A percentile compares a stretch with the other conserved stretches of the same genome.
These are phyloP conservation scores for Auricularia sp. DNA, from an alignment of 768 basidiomycete species.

Conservation along the genomic window DNA sequence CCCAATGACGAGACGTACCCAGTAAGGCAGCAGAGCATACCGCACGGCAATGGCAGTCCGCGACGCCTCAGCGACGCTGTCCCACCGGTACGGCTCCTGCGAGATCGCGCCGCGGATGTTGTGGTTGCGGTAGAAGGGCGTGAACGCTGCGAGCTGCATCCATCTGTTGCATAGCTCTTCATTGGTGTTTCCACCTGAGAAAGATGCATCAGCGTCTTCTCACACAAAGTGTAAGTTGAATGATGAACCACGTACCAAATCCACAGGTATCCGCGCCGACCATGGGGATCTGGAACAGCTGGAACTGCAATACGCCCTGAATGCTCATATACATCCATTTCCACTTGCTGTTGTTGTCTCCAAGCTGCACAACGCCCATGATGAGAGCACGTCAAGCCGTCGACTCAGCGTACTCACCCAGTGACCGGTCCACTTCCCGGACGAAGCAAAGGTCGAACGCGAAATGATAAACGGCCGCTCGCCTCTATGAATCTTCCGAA, in stretches of 20 bases:
- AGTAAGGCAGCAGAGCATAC: constrained; percentile 68
- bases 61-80: constrained; percentile 64
- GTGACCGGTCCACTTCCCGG: constrained; percentile 63
- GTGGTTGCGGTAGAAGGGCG: constrained; percentile 77
- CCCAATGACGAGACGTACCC: constrained; percentile 35
- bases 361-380: constrained; percentile 34
- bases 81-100: constrained; percentile 80
- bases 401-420: constrained; percentile 36
- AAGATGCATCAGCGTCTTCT: constrained; percentile 2
- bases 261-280: constrained; percentile 75
- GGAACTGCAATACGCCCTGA: constrained; percentile 72
- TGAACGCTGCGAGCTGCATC: constrained; percentile 80
- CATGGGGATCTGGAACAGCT: constrained; percentile 74
- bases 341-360: constrained; percentile 73
- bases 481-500: constrained; percentile 42
- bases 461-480: constrained; percentile 63
- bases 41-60: constrained; percentile 60
- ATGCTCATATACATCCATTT: constrained; percentile 59
- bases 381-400: background rate
- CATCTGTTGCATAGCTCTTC: constrained; percentile 77
- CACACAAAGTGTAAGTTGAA: background rate
- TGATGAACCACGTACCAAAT: constrained; percentile 31
- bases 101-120: constrained; percentile 51
- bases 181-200: constrained; percentile 47
- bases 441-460: constrained; percentile 57